phyloP scores from a whole-genome alignment of 2,329 filamentous ascomycete genomes.

The Aureobasidium sp. region DNA sequence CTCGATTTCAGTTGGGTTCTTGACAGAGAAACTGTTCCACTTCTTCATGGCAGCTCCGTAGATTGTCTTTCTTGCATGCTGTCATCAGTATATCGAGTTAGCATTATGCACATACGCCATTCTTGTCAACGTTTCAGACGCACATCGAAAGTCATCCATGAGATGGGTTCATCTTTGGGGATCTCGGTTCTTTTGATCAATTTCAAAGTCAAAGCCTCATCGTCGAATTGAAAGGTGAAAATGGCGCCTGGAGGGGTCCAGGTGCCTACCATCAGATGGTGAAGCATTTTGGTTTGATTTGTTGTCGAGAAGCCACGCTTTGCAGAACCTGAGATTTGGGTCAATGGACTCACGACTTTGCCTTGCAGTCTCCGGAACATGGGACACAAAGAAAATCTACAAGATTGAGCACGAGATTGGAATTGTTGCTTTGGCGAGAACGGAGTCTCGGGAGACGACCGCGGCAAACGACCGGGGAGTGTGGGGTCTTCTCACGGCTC shows the following conservation, averaged over 20 bases:
- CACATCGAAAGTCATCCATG: slow-evolving; percentile 89
- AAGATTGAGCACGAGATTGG: background rate
- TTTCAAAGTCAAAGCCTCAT: slow-evolving; percentile 66
- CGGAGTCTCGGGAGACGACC: background rate
- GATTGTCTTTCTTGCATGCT: slow-evolving; percentile 77
- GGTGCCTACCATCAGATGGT: slow-evolving; percentile 87
- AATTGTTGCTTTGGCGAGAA: background rate
- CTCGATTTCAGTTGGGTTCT: slow-evolving; percentile 66
- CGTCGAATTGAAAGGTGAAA: slow-evolving; percentile 83
- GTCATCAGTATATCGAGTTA: slow-evolving; percentile 6
- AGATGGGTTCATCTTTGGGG: slow-evolving; percentile 77
- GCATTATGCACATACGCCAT: background rate
- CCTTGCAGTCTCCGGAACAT: slow-evolving; percentile 1
- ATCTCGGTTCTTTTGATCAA: slow-evolving; percentile 76
- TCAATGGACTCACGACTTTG: background rate
- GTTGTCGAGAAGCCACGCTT: background rate
- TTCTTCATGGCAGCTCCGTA: slow-evolving; percentile 93
- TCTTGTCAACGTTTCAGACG: slow-evolving; percentile 27
- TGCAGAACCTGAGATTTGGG: background rate
- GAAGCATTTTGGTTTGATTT: slow-evolving; percentile 55
- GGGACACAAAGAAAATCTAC: background rate
- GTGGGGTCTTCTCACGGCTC: background rate
- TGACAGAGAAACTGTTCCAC: slow-evolving; percentile 75
- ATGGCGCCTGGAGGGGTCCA: slow-evolving; percentile 84
- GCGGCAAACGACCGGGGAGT: background rate